phyloP scores from a whole-genome alignment of 2,329 filamentous ascomycete species.

The Clonostachys rosea region DNA sequence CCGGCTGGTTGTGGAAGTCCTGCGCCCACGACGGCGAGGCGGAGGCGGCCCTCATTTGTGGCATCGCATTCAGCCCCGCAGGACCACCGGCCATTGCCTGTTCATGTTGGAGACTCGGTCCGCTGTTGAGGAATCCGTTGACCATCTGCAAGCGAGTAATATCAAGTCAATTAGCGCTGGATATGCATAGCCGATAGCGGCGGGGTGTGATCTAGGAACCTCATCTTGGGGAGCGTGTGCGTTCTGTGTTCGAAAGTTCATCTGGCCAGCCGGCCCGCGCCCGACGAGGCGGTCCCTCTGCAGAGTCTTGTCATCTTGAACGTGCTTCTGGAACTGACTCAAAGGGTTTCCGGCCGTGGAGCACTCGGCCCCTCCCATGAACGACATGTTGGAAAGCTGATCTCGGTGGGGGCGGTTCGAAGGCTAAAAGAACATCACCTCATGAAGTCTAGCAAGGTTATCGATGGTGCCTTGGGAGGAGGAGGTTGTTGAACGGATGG shows the following conservation, averaged over 20 bases:
- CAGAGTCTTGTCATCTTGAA: constrained; percentile 91
- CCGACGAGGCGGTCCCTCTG: constrained; percentile 87
- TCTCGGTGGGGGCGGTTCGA: background rate
- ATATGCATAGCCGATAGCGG: background rate
- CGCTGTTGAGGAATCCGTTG: constrained; percentile 86
- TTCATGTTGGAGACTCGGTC: constrained; percentile 51
- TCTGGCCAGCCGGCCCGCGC: constrained; percentile 62
- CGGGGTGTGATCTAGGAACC: constrained; percentile 31
- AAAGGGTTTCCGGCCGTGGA: constrained; percentile 94
- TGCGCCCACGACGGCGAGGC: constrained; percentile 50
- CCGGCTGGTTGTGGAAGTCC: constrained; percentile 52
- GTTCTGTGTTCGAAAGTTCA: constrained; percentile 72
- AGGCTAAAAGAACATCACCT: background rate
- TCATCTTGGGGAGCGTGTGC: constrained; percentile 70
- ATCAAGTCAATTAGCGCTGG: background rate
- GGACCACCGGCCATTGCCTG: constrained; percentile 45
- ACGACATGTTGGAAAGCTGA: constrained; percentile 65
- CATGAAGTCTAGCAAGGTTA: background rate
- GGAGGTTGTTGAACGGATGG: no score
- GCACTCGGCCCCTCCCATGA: constrained; percentile 92
- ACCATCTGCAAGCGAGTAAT: constrained; percentile 63
- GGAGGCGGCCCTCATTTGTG: constrained; percentile 47
- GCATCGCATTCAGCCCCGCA: constrained; percentile 39
- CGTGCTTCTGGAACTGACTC: constrained; percentile 95
- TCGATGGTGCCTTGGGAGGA: background rate